Conservation (phyloP, 352 stramenopile genomes). For the Globisporangium irregulare region DNA sequence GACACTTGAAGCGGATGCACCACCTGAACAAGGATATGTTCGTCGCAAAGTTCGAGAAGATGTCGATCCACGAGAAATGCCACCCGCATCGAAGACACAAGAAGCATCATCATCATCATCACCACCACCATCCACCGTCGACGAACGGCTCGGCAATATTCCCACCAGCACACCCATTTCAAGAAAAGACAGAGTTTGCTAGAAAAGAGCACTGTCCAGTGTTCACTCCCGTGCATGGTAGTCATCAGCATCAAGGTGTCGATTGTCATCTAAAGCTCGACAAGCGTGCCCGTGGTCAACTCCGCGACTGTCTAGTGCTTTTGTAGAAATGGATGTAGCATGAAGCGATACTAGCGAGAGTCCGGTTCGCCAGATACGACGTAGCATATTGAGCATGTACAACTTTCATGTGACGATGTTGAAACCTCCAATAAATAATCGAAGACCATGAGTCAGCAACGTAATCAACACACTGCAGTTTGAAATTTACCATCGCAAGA, state of each 20-base stretch:
- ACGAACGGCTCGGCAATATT: background rate
- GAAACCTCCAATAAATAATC: too few relatives aligned
- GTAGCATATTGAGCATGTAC: too few relatives aligned
- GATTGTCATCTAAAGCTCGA: background rate
- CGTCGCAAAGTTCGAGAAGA: background rate
- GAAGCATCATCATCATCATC: background rate
- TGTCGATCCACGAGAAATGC: background rate
- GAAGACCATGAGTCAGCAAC: too few relatives aligned
- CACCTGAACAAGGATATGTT: constrained; percentile 31
- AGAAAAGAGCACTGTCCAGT: background rate
- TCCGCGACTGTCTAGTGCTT: background rate
- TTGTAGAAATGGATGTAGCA: background rate
- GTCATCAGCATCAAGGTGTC: background rate
- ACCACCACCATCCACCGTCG: background rate
- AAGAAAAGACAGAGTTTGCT: background rate
- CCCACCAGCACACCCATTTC: background rate
- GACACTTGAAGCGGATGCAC: constrained; percentile 9
- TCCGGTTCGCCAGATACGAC: too few relatives aligned
- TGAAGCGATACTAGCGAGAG: too few relatives aligned
- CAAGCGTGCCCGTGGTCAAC: background rate
- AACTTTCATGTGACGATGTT: too few relatives aligned
- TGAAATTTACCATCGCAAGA: too few relatives aligned
- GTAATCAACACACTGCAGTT: too few relatives aligned
- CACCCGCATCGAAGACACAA: constrained; percentile 2
- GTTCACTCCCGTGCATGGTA: background rate